Percentiles rank a stretch among this genome's conserved stretches.
These are phyloP conservation scores for Raphanus sativus DNA, from an alignment of 345 rosid genomes.

Conservation along the genomic window DNA sequence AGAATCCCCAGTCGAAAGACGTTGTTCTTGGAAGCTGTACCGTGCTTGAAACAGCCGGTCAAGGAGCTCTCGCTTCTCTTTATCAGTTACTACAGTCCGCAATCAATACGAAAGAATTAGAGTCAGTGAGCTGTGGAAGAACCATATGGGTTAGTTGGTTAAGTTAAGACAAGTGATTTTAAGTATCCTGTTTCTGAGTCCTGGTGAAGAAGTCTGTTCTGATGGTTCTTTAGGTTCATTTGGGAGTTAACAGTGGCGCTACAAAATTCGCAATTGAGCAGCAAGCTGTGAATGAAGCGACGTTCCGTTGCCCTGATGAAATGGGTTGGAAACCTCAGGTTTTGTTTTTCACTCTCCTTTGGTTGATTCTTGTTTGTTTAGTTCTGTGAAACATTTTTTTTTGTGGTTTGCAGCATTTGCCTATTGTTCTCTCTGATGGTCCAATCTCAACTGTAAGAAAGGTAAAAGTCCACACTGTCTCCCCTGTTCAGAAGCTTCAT, in stretches of 20 bases:
- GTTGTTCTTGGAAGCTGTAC: conserved; percentile 71
- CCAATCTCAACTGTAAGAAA: neutral
- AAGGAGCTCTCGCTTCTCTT: conserved; percentile 63
- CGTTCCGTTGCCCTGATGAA: conserved; percentile 96
- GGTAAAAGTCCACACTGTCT: neutral
- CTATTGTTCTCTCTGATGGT: neutral
- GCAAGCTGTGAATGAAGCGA: conserved; percentile 97
- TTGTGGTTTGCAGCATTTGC: neutral
- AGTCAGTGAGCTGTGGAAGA: conserved; percentile 49
- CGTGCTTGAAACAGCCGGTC: conserved; percentile 90
- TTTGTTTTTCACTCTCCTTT: neutral
- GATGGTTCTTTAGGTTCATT: conserved; percentile 55
- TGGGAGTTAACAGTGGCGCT: conserved; percentile 98
- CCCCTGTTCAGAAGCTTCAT: neutral
- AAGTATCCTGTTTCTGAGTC: neutral
- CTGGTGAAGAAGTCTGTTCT: conserved; percentile 4
- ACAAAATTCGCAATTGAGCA: conserved; percentile 81
- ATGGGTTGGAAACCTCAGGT: conserved; percentile 47
- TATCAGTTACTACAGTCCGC: conserved; percentile 67
- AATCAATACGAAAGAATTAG: conserved; percentile 45
- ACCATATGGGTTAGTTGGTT: conserved; percentile 76
- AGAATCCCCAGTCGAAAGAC: conserved; percentile 71
- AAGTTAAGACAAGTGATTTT: neutral
- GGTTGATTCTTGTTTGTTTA: neutral
- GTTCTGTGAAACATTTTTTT: neutral